Evolutionary conservation across 306 rosid species (phyloP), one percentile per base, ranked within the genome.

Genomic region (Trifolium subterraneum): DNA sequence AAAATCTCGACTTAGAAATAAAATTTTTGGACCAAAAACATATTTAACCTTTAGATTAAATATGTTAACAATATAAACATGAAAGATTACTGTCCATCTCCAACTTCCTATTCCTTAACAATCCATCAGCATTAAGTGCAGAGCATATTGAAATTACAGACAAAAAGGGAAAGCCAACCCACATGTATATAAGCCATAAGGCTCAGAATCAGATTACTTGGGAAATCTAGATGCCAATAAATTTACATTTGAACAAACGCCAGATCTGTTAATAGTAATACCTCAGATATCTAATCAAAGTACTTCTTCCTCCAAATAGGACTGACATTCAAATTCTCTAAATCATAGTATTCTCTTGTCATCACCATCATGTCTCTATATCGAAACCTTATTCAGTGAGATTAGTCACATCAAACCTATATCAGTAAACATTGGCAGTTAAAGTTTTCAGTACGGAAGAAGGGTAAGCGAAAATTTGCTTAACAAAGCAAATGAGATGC

Each of bases 251-350:
- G 35, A 41, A 19, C 48, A 64, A 58, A 58, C 5, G 7, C 61
- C 20, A 54, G 31, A 54, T 54, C 61, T 3, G 16, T 56, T 23
- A 56, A 10, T 23, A n/a, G n/a, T n/a, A 22, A 22, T 22, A 59
- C 8, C 38, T 12, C 19, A 0, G 18, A 27, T n/a, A n/a, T 59
- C 39, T 25, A 23, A 7, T 15, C 13, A n/a, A 61, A 44, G 31
- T 29, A 29, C 33, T 39, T n/a, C 44, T 39, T 61, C 44, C 44
- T 61, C 20, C 44, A 61, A 16, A 63, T 62, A 33, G 25, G 25
- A 61, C 47, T 9, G 27, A 62, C 45, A 62, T 62, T 11, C 68
- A 35, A 63, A 63, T 63, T 20, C 42, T 16, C 68, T 16, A 63
- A 25, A 62, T 61, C 44, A 62, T 3, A 62, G 47, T 23, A 8